phyloP scores from a whole-genome alignment of 2,329 filamentous ascomycete genomes.

The Ceratocystis smalleyi region DNA sequence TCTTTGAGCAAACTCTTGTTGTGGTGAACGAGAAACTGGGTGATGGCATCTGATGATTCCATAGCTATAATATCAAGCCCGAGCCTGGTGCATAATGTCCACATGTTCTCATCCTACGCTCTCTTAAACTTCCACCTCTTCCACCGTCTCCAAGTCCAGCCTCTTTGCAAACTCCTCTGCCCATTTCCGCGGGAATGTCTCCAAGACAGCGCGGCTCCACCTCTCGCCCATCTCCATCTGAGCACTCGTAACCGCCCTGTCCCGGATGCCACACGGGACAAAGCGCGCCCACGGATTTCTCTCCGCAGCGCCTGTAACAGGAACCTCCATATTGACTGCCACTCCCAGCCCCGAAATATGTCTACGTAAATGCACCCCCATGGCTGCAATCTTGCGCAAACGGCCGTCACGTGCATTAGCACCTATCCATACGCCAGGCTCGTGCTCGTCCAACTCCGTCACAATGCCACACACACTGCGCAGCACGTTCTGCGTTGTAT shows the following conservation, averaged over 20 bases:
- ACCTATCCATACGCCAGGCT: constrained; percentile 72
- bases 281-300: constrained; percentile 51
- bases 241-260: constrained; percentile 64
- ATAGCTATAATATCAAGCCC: neutral
- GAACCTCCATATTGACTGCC: constrained; percentile 59
- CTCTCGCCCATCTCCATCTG: constrained; percentile 31
- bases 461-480: constrained; percentile 39
- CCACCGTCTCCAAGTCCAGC: neutral
- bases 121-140: constrained; percentile 19
- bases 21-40: constrained; percentile 55
- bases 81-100: too few relatives aligned
- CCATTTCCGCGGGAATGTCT: constrained; percentile 10
- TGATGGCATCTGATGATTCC: constrained; percentile 20
- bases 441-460: constrained; percentile 45
- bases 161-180: constrained; percentile 12
- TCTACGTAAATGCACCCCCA: constrained; percentile 80
- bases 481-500: constrained; percentile 54
- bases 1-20: constrained; percentile 68
- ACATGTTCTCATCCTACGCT: neutral
- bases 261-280: constrained; percentile 76
- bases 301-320: constrained; percentile 28
- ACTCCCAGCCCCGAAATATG: constrained; percentile 75
- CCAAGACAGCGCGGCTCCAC: constrained; percentile 2
- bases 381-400: constrained; percentile 62
- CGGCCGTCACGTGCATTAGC: constrained; percentile 18